A percentile compares a stretch with the other conserved stretches of the same genome.
Evolutionary conservation across 2,329 filamentous ascomycete species (phyloP).

Genomic region (Cordyceps farinosa): DNA sequence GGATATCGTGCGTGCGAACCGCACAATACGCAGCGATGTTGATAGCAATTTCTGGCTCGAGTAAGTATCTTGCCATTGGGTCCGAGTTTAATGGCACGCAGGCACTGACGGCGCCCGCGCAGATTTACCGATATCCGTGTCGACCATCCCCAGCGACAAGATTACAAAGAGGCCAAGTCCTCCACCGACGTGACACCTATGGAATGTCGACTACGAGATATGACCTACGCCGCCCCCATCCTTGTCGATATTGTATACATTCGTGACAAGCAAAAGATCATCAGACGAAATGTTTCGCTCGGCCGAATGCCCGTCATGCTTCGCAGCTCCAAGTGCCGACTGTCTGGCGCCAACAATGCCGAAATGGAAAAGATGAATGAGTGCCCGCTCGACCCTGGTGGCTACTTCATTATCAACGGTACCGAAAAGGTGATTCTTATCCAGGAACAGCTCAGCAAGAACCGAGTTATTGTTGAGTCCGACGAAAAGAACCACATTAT

Average conservation of each 20-base stretch:
- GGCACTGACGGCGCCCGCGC: constrained; percentile 2
- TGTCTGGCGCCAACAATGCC: constrained; percentile 76
- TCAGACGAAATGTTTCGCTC: constrained; percentile 73
- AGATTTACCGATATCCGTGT: constrained; percentile 85
- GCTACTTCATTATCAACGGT: constrained; percentile 96
- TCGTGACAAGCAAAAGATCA: constrained; percentile 71
- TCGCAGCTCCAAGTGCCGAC: constrained; percentile 87
- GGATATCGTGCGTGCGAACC: constrained; percentile 91
- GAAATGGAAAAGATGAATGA: constrained; percentile 93
- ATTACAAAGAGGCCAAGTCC: constrained; percentile 67
- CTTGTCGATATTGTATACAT: constrained; percentile 89
- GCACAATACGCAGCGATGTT: constrained; percentile 83
- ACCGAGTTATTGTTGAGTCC: constrained; percentile 94
- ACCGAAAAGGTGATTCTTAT: constrained; percentile 99
- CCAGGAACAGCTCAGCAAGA: constrained; percentile 98
- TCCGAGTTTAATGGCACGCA: not conserved
- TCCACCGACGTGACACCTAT: constrained; percentile 82
- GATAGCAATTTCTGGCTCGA: constrained; percentile 91
- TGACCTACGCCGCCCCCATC: constrained; percentile 96
- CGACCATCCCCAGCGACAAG: constrained; percentile 72
- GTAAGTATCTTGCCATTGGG: constrained; percentile 32
- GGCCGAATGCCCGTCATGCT: constrained; percentile 96
- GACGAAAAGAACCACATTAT: constrained; percentile 90
- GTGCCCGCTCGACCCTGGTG: constrained; percentile 91
- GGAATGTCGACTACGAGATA: constrained; percentile 92